These are phyloP conservation scores for Saitoella complicata DNA, from an alignment of 805 yeast species.

Conservation along the genomic window DNA sequence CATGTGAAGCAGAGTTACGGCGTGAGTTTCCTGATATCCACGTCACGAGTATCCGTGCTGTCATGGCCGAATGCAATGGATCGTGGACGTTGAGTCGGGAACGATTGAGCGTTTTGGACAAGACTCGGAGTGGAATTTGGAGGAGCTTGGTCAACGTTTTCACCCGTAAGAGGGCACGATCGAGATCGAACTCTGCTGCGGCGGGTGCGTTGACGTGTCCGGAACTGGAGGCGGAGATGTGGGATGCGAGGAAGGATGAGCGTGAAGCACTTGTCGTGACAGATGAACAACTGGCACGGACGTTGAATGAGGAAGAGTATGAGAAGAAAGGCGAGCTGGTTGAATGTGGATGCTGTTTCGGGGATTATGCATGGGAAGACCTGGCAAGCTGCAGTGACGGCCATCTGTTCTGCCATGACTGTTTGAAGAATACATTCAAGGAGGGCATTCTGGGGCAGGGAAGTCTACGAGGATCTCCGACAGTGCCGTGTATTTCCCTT, in stretches of 20 bases:
- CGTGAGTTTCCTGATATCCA: too few species aligned
- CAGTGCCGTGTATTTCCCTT: constrained; percentile 10
- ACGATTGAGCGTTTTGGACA: constrained; percentile 5
- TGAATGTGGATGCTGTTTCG: constrained; percentile 13
- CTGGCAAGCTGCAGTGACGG: constrained; percentile 10
- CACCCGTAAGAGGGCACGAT: background rate
- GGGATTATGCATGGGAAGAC: constrained; percentile 12
- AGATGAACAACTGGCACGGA: constrained; percentile 8
- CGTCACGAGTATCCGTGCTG: too few species aligned
- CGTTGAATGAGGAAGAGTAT: constrained; percentile 7
- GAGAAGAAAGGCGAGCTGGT: constrained; percentile 7
- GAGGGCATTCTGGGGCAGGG: constrained; percentile 13
- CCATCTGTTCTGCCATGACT: constrained; percentile 11
- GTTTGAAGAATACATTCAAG: constrained; percentile 6
- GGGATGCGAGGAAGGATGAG: constrained; percentile 3
- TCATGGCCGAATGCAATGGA: too few species aligned
- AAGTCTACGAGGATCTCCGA: constrained; percentile 8
- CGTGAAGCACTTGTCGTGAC: background rate
- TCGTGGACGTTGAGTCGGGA: background rate
- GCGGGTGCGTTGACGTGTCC: constrained; percentile 2
- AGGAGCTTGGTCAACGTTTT: constrained; percentile 6
- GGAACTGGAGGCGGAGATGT: constrained; percentile 9
- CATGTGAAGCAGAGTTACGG: background rate
- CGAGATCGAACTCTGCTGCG: constrained; percentile 1
- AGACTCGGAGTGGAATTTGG: constrained; percentile 4